Base-by-base conservation (phyloP, 306 rosid genomes). In the Carpinus viminea region DNA sequence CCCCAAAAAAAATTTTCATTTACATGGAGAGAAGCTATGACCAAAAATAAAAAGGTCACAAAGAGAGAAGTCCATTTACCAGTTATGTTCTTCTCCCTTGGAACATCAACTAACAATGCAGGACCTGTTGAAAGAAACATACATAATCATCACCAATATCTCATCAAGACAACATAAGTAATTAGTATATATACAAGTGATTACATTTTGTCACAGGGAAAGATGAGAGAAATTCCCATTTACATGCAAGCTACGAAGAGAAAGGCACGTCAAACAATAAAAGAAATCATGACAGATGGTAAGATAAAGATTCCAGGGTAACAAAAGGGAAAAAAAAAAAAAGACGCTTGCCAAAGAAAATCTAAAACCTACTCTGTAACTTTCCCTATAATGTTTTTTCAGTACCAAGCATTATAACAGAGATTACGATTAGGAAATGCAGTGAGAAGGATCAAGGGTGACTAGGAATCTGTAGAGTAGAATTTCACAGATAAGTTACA, bases 71-170 rank as follows among this genome's bases (percentile, higher is more conserved):
- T 53, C 17, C 64, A 11, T 57, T 57, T 84, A 92, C 97, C 98
- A n/a, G 97, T 94, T 48, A 94, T 88, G 83, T 94, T 94, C 79
- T 61, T 79, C 69, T 86, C 90, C 80, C 97, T 82, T 16, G 97
- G 97, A 86, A 92, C 90, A 73, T 94, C 98, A 56, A 94, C 88
- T 77, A 94, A 74, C 78, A 92, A 86, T 0, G 92, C 91, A 15
- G 79, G 88, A 61, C 97, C 98, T 94, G 43, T 75, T 41, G 76
- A 73, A 66, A 89, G 55, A 82, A 78, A 72, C 66, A 65, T 76
- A 55, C 28, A 51, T 12, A 56, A 13, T 21, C 10, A 78, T 84
- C 34, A 77, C 82, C 55, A 61, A 54, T 60, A n/a, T 71, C 76
- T 8, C 38, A 48, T 31, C 64, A 38, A 17, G 24, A 20, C 62